Percentiles rank a stretch among this genome's conserved stretches.
These are phyloP conservation scores for Sugiyamaella paludigena DNA, from an alignment of 1,139 yeast species.

Conservation along the genomic window DNA sequence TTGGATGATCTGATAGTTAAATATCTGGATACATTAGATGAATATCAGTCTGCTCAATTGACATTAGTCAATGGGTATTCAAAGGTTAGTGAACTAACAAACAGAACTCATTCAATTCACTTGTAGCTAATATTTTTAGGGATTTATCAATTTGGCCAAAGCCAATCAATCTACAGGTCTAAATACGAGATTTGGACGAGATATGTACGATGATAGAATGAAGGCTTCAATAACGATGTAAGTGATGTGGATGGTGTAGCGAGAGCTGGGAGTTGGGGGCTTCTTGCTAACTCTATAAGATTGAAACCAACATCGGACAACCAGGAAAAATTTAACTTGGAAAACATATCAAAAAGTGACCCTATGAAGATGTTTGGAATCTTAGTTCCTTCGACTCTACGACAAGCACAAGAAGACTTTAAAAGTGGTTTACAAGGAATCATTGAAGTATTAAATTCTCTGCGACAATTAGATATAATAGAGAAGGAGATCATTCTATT, in stretches of 20 bases:
- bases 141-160: conserved; percentile 34
- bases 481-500: conserved; percentile 11
- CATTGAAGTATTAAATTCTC: conserved; percentile 35
- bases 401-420: conserved; percentile 44
- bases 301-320: no score
- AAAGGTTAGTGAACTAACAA: conserved; percentile 6
- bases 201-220: conserved; percentile 35
- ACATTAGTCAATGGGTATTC: conserved; percentile 14
- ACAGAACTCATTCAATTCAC: no score
- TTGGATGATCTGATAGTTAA: conserved; percentile 16
- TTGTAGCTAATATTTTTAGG: no score
- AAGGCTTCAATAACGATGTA: conserved; percentile 27
- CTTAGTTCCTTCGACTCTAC: conserved; percentile 46
- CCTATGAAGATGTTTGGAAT: conserved; percentile 54
- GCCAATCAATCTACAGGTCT: conserved; percentile 32
- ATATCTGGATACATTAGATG: conserved; percentile 23
- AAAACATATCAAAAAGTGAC: no score
- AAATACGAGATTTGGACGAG: conserved; percentile 30
- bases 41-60: conserved; percentile 18
- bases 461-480: conserved; percentile 22
- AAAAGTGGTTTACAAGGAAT: conserved; percentile 35
- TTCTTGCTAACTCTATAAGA: background rate
- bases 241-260: conserved; percentile 1
- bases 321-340: no score
- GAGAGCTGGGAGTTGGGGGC: background rate